Evolutionary conservation across 2,329 filamentous ascomycete species (phyloP).

Genomic region (Penicillium sp.): DNA sequence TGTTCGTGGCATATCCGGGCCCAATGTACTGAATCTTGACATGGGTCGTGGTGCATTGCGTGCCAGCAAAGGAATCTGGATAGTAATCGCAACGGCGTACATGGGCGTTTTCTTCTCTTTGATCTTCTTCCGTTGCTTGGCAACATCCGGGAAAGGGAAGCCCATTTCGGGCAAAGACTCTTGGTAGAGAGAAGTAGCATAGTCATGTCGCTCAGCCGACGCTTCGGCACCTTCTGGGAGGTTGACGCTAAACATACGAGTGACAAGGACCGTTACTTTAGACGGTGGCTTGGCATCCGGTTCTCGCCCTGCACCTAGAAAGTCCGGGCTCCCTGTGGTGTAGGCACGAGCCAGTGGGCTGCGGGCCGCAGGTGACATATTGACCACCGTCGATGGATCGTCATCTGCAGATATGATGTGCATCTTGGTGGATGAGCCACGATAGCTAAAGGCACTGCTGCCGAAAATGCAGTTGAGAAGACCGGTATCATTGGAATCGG

Average conservation of each 20-base stretch:
- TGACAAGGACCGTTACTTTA: conserved; percentile 56
- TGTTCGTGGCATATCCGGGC: conserved; percentile 31
- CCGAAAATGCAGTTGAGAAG: conserved; percentile 61
- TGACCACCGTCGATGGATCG: conserved; percentile 26
- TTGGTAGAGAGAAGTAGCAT: conserved; percentile 31
- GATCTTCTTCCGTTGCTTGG: conserved; percentile 46
- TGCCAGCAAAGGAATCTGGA: conserved; percentile 51
- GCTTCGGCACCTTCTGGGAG: conserved; percentile 47
- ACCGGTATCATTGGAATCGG: conserved; percentile 53
- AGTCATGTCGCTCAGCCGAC: conserved; percentile 35
- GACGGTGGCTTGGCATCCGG: conserved; percentile 41
- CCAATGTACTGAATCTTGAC: conserved; percentile 36
- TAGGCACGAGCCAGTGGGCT: conserved; percentile 39
- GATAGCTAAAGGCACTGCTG: conserved; percentile 56
- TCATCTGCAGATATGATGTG: conserved; percentile 53
- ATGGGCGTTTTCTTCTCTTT: conserved; percentile 57
- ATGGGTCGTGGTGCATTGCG: conserved; percentile 35
- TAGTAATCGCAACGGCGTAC: conserved; percentile 58
- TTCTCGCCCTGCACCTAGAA: conserved; percentile 21
- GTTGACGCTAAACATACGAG: conserved; percentile 59
- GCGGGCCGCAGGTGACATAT: conserved; percentile 30
- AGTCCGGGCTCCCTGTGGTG: conserved; percentile 37
- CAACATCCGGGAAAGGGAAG: conserved; percentile 39
- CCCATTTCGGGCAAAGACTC: conserved; percentile 36
- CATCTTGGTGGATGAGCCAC: conserved; percentile 60